Conservation (phyloP, 345 rosid species). For the Brassica carinata region DNA sequence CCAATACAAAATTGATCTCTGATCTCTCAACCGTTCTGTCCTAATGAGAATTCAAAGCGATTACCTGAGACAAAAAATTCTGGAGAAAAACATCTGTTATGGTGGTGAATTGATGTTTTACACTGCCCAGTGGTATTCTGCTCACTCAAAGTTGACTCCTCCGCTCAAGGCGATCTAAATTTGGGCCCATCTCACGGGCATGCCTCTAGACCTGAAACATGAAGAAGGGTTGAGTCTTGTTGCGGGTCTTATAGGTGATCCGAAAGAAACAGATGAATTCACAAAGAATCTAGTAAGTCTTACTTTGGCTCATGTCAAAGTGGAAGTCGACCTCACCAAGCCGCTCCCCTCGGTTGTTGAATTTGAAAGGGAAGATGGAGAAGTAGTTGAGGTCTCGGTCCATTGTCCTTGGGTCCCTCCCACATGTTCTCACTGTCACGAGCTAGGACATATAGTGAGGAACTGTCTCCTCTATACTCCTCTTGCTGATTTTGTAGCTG, state of each 20-base stretch:
- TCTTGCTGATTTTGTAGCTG: background rate
- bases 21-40: too few relatives aligned
- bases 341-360: background rate
- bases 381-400: background rate
- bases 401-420: background rate
- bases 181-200: background rate
- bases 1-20: background rate
- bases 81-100: too few relatives aligned
- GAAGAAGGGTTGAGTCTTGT: background rate
- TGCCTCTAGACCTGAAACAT: background rate
- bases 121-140: too few relatives aligned
- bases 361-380: background rate
- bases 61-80: too few relatives aligned
- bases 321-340: background rate
- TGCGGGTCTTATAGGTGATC: background rate
- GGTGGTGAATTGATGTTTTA: too few relatives aligned
- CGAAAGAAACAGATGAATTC: background rate
- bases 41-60: too few relatives aligned
- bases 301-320: background rate
- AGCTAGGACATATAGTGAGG: background rate
- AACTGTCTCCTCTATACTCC: background rate
- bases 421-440: background rate
- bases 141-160: too few relatives aligned
- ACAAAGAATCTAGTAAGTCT: background rate
- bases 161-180: too few relatives aligned